Percentiles rank a stretch among this genome's conserved stretches.
These are phyloP conservation scores for Coemansia sp. DNA, from an alignment of 192 early-diverging fungal species.

Conservation along the genomic window DNA sequence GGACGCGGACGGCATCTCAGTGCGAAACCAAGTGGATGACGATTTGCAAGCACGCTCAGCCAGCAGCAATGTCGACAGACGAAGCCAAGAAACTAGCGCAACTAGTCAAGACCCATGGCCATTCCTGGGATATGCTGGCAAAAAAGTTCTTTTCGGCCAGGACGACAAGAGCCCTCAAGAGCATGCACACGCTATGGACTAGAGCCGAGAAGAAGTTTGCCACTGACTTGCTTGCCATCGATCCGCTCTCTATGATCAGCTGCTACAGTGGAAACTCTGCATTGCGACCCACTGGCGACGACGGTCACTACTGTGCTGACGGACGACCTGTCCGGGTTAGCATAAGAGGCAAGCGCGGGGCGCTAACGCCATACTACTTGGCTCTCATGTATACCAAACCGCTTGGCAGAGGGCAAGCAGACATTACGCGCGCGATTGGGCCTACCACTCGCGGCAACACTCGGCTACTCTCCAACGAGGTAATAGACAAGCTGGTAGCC, in stretches of 20 bases:
- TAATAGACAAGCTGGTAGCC: constrained; percentile 31
- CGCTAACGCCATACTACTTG: constrained; percentile 34
- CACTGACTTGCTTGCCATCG: constrained; percentile 21
- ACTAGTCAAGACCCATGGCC: constrained; percentile 25
- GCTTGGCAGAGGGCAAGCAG: neutral
- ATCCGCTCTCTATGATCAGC: constrained; percentile 29
- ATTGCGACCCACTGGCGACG: constrained; percentile 33
- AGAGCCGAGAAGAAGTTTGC: constrained; percentile 14
- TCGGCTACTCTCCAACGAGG: constrained; percentile 1
- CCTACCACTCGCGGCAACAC: neutral
- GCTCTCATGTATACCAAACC: constrained; percentile 9
- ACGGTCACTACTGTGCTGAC: constrained; percentile 36
- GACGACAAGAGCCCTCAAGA: neutral
- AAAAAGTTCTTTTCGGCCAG: constrained; percentile 18
- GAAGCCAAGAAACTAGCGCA: constrained; percentile 17
- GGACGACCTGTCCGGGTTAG: constrained; percentile 16
- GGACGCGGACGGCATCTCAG: constrained; percentile 39
- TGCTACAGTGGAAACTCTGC: constrained; percentile 28
- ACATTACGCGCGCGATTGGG: neutral
- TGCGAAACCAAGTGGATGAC: constrained; percentile 26
- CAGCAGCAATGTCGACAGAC: neutral
- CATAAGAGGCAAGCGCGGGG: neutral
- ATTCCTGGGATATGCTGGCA: constrained; percentile 21
- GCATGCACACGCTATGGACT: constrained; percentile 21
- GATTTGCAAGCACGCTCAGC: neutral